Conservation (phyloP, 495 filamentous ascomycete genomes). For the Talaromyces thailandensis region DNA sequence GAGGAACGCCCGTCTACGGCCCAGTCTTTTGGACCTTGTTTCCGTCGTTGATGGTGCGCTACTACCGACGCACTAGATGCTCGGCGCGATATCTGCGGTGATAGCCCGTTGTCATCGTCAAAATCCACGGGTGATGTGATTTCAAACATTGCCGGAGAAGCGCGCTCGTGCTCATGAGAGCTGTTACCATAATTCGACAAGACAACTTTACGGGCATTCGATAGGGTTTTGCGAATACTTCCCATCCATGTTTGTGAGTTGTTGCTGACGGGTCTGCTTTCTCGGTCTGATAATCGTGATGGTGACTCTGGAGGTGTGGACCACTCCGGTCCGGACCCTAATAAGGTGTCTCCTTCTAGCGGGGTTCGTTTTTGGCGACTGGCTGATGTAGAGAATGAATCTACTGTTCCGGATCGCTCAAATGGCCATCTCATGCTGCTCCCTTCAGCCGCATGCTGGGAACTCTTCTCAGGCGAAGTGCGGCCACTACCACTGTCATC, state of each 20-base stretch:
- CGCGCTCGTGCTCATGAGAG: constrained; percentile 5
- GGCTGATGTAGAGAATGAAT: constrained; percentile 58
- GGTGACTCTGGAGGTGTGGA: constrained; percentile 11
- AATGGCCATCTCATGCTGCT: constrained; percentile 17
- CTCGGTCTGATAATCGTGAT: constrained; percentile 14
- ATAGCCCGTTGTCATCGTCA: constrained; percentile 2
- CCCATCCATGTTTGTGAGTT: constrained; percentile 43
- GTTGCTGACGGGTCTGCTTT: constrained; percentile 23
- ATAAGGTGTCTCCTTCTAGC: constrained; percentile 55
- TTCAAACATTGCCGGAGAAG: not conserved
- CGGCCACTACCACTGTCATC: constrained; percentile 14
- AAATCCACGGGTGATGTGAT: constrained; percentile 1
- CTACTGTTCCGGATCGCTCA: constrained; percentile 36
- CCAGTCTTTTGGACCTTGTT: constrained; percentile 51
- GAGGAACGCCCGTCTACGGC: constrained; percentile 25
- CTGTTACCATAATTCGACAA: not conserved
- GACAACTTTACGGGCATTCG: constrained; percentile 25
- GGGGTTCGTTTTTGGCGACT: constrained; percentile 48
- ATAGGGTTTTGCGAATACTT: constrained; percentile 45
- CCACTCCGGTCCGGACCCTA: constrained; percentile 29
- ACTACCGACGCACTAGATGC: constrained; percentile 50
- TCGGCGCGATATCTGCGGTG: constrained; percentile 32
- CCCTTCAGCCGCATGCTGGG: constrained; percentile 8
- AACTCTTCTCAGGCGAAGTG: constrained; percentile 12
- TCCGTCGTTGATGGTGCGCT: constrained; percentile 40